Conservation (phyloP, 441 rosid species). For the Pelargonium cotyledonis region DNA sequence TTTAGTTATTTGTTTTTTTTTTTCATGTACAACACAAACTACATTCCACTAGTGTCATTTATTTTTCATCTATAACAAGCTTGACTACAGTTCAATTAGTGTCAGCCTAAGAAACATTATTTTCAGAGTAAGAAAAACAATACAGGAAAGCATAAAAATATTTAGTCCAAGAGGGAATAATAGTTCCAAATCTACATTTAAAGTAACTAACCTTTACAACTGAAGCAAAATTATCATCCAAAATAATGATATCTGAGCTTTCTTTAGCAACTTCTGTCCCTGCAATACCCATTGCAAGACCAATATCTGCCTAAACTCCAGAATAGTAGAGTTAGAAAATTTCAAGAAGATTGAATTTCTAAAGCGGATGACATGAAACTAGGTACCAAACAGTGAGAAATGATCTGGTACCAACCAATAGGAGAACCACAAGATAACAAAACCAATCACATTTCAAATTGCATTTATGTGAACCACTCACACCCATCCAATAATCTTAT, state of each 20-base stretch:
- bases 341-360: background rate
- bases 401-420: background rate
- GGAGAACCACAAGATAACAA: background rate
- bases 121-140: background rate
- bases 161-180: background rate
- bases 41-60: no score
- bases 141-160: background rate
- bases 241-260: slow-evolving; percentile 87
- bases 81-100: background rate
- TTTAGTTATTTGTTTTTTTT: no score
- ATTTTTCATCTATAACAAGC: no score
- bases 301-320: slow-evolving; percentile 78
- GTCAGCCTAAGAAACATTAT: background rate
- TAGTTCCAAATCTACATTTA: background rate
- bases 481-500: background rate
- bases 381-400: no score
- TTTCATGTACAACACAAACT: no score
- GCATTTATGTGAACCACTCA: background rate
- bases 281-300: slow-evolving; percentile 94
- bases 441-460: background rate
- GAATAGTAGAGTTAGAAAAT: background rate
- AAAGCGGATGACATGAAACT: no score
- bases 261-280: slow-evolving; percentile 99
- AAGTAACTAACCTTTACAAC: slow-evolving; percentile 69
- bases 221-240: slow-evolving; percentile 86